Base-by-base conservation (phyloP, 2,329 filamentous ascomycete species). In the Calonectria honghensis region DNA sequence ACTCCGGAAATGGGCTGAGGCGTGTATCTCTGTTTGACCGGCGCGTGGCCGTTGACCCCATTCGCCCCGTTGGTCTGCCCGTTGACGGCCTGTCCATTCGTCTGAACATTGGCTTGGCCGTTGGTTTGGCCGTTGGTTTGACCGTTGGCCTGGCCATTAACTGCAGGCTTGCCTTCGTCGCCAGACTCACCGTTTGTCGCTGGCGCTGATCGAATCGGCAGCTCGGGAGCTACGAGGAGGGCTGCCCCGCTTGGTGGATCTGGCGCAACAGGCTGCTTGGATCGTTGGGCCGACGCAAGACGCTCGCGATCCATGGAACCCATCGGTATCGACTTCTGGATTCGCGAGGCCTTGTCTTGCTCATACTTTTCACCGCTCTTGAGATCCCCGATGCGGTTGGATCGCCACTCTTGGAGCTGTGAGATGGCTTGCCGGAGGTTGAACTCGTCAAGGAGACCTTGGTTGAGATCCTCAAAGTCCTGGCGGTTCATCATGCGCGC, bases 401-500 rank as follows among this genome's bases (percentile, higher is more conserved):
- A 91, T 39, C 97, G 93, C 97, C 97, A 99, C 81, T 98, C 97
- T 82, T 98, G 96, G 3, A 99, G 88, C 83, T 98, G 96, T 0
- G 90, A 78, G 73, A 99, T 98, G 48, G 97, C 97, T 82, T 97
- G 93, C 2, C 97, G 93, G 24, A 99, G 88, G 79, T 98, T 98
- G 77, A 97, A 92, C 85, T 99, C 97, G 80, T 98, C 96, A 61
- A 98, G 91, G 0, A 99, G 87, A 2, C 96, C 96, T 75, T 95
- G 93, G 78, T 93, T 94, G 79, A 98, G 93, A 14, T 93, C 91
- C 76, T 97, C 94, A 81, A 98, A 98, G 84, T 99, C 97, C 61
- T 93, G 90, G 79, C 94, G 94, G 81, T 96, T 98, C 96, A 98
- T 98, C 91, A 98, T 97, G 52, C 96, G 92, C 3, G 96, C 96